These are phyloP conservation scores for Artemisia tridentata DNA, from an alignment of 129 eudicot genomes.

Conservation along the genomic window DNA sequence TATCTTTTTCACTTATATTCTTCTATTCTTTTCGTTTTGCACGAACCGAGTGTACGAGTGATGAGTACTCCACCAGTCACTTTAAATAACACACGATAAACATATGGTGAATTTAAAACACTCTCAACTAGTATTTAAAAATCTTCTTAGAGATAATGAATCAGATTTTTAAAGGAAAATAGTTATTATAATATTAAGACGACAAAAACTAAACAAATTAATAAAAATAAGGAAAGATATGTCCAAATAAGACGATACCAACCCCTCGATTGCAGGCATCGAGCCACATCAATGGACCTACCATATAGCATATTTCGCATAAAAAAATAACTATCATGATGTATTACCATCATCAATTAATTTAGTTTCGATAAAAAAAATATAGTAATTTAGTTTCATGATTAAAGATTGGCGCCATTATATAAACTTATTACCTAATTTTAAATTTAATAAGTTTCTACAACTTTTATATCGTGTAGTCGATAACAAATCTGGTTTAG, in stretches of 20 bases:
- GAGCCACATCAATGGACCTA: conserved; percentile 12
- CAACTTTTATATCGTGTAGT: too few species aligned
- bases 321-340: neutral
- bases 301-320: neutral
- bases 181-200: too few species aligned
- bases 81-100: too few species aligned
- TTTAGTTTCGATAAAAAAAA: neutral
- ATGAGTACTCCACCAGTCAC: too few species aligned
- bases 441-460: neutral
- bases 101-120: too few species aligned
- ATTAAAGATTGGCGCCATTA: neutral
- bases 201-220: neutral
- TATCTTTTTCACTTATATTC: too few species aligned
- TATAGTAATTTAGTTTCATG: neutral
- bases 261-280: conserved; percentile 13
- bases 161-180: too few species aligned
- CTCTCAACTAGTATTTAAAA: too few species aligned
- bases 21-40: too few species aligned
- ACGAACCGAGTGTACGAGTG: too few species aligned
- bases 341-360: conserved; percentile 1
- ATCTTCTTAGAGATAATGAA: too few species aligned
- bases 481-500: too few species aligned
- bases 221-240: neutral
- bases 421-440: neutral
- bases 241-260: conserved; percentile 6